These are phyloP conservation scores for Micractinium conductrix DNA, from an alignment of 139 green algal genomes.

Conservation along the genomic window DNA sequence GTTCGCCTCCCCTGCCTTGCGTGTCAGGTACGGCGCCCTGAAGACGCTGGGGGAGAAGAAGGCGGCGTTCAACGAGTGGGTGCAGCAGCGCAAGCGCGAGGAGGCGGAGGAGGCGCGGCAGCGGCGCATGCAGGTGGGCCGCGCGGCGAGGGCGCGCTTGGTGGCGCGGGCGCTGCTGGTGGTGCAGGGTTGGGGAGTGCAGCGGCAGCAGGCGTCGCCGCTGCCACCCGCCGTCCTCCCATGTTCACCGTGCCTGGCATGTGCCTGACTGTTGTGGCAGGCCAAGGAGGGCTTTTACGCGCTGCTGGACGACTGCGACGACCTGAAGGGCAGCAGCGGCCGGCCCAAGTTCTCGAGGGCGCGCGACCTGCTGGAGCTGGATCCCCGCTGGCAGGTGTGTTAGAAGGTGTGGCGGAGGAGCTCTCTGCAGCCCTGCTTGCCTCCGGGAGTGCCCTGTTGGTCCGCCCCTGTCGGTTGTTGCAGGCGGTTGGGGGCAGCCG, in stretches of 20 bases:
- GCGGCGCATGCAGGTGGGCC: conserved; percentile 33
- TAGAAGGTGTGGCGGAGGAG: no score
- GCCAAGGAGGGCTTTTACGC: conserved; percentile 76
- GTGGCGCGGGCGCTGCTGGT: no score
- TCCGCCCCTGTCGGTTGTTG: background rate
- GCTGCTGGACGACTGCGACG: conserved; percentile 65
- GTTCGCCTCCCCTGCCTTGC: background rate
- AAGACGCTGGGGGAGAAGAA: conserved; percentile 93
- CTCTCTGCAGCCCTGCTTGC: no score
- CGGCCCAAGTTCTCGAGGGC: conserved; percentile 59
- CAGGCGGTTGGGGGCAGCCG: no score
- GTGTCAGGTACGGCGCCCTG: conserved; percentile 79
- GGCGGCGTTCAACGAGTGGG: conserved; percentile 93
- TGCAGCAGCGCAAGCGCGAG: conserved; percentile 69
- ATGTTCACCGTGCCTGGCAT: background rate
- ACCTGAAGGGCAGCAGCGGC: conserved; percentile 44
- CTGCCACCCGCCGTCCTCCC: background rate
- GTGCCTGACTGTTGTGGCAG: background rate
- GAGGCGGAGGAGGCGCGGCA: conserved; percentile 81
- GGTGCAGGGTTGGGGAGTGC: background rate
- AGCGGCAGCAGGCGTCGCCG: no score
- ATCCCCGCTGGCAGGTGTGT: conserved; percentile 68
- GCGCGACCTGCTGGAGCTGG: conserved; percentile 64
- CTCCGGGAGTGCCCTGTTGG: no score
- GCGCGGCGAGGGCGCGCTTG: background rate